Base-by-base conservation (phyloP, 148 eudicot genomes). In the Camellia granthamiana region DNA sequence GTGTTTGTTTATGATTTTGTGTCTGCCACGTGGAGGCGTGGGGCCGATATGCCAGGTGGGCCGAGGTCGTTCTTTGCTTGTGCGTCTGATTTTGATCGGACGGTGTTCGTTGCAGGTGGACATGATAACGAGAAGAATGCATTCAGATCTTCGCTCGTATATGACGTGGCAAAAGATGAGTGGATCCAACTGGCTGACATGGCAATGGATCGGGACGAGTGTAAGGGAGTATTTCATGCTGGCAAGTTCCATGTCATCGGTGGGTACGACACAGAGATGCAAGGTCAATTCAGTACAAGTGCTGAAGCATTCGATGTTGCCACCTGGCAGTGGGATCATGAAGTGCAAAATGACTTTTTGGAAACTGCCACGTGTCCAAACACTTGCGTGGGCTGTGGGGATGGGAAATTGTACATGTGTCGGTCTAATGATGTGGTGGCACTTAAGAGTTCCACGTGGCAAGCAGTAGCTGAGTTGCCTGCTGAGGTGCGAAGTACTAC, bases 221-320 rank as follows among this genome's bases (percentile, higher is more conserved):
- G 91, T 21, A 86, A 87, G 30, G 92, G 84, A 0, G 54, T 88
- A 2, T 91, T 86, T 89, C 84, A 80, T 46, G 58, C 79, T 65
- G 95, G 93, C 89, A 88, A 47, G 81, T 91, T 92, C 88, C 95
- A 88, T 68, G 95, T 91, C 88, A 87, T 94, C 81, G 86, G 97
- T 4, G 98, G 98, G 10, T 94, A 92, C 78, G 69, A 69, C 4
- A 92, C 98, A 5, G 80, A 80, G 6, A 79, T 43, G 63, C 98
- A 94, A 76, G 98, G 98, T 2, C 72, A 77, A 12, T 92, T 94
- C 68, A 85, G 75, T 65, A 76, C 71, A 23, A 80, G 83, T 5
- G 90, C 92, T 0, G 98, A 94, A 76, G 69, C 69, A 4, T 88
- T 92, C 2, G 89, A 91, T 43, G 70, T 66, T 0, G 68, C 76